A percentile compares a stretch with the other conserved stretches of the same genome.
phyloP scores from a whole-genome alignment of 169 alveolate genomes.

The Plasmodium knowlesi region DNA sequence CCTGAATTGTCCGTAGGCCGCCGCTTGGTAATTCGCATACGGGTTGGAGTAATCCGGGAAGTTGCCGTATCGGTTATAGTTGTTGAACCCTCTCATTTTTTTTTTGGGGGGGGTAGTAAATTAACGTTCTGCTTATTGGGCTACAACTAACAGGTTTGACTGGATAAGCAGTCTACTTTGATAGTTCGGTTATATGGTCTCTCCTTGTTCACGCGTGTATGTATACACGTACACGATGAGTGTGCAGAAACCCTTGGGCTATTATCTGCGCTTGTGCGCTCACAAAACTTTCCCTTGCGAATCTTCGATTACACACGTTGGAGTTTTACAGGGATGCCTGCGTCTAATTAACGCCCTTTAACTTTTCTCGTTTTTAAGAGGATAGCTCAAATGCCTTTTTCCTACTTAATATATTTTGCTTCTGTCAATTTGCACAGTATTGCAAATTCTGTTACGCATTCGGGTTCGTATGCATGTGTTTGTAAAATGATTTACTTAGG shows the following conservation, averaged over 20 bases:
- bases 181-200: background rate
- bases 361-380: background rate
- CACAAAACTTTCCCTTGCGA: background rate
- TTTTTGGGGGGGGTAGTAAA: background rate
- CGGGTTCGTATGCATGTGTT: background rate
- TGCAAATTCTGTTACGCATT: background rate
- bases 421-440: background rate
- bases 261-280: background rate
- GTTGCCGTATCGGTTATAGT: slow-evolving; percentile 4
- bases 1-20: slow-evolving; percentile 28
- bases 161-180: background rate
- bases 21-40: slow-evolving; percentile 33
- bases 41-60: slow-evolving; percentile 31
- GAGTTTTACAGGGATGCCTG: background rate
- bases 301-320: background rate
- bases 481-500: background rate
- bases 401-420: background rate
- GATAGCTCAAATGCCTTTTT: background rate
- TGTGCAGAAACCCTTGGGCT: background rate
- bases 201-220: background rate
- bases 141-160: background rate
- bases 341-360: background rate
- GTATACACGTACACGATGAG: background rate
- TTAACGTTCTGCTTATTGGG: background rate
- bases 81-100: slow-evolving; percentile 60